phyloP scores from a whole-genome alignment of 129 eudicot genomes.

The Silybum marianum region DNA sequence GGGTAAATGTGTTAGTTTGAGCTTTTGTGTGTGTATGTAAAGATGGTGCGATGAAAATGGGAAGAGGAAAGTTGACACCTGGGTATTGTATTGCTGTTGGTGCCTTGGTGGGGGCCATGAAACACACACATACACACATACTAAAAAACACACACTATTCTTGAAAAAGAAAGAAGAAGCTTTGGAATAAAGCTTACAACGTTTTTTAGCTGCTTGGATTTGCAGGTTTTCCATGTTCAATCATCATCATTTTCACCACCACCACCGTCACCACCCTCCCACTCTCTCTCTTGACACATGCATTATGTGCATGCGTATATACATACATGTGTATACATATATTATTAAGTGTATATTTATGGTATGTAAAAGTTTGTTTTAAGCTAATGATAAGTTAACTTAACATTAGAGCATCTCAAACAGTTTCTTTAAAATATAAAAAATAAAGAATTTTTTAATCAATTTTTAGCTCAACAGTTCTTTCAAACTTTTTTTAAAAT shows the following conservation, averaged over 20 bases:
- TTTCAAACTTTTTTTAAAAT: too few relatives aligned
- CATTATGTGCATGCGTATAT: background rate
- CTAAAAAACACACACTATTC: conserved; percentile 21
- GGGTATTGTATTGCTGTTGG: conserved; percentile 2
- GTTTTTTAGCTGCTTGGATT: conserved; percentile 24
- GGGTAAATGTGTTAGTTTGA: conserved; percentile 32
- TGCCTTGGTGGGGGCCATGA: conserved; percentile 9
- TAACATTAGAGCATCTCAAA: too few relatives aligned
- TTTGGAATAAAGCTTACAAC: conserved; percentile 28
- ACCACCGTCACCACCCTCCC: conserved; percentile 23
- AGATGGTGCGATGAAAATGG: conserved; percentile 30
- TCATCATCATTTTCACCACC: conserved; percentile 41
- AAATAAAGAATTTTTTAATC: too few relatives aligned
- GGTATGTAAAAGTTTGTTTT: background rate
- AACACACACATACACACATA: background rate
- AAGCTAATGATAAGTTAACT: too few relatives aligned
- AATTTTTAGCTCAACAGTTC: too few relatives aligned
- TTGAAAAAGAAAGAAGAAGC: conserved; percentile 30
- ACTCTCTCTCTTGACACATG: background rate
- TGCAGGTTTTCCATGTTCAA: conserved; percentile 37
- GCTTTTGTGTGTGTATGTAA: conserved; percentile 21
- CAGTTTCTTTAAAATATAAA: too few relatives aligned
- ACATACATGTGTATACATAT: background rate
- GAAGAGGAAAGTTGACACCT: conserved; percentile 36
- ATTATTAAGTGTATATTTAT: too few relatives aligned